Conservation (phyloP, 2,329 filamentous ascomycete genomes). For the Aspergillus uvarum region DNA sequence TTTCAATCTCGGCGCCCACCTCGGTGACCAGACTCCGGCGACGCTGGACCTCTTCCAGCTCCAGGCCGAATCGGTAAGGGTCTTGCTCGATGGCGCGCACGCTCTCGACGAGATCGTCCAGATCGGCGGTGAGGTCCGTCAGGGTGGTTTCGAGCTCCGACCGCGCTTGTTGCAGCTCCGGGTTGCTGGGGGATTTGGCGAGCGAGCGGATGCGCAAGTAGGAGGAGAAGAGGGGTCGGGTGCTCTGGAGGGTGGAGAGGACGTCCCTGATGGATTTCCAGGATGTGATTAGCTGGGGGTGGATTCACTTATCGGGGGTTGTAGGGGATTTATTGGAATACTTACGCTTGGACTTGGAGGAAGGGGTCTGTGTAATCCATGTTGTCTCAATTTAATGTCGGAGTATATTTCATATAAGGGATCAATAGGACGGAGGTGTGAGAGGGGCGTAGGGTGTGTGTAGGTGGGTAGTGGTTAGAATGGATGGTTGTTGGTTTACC, state of each 20-base stretch:
- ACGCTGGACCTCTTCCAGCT: slow-evolving; percentile 75
- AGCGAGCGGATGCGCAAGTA: slow-evolving; percentile 95
- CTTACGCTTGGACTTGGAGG: slow-evolving; percentile 50
- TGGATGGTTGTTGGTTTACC: too few species aligned
- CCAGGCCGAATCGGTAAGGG: slow-evolving; percentile 82
- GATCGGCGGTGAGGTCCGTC: slow-evolving; percentile 75
- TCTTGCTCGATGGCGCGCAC: slow-evolving; percentile 85
- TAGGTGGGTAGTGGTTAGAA: background rate
- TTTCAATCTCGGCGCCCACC: slow-evolving; percentile 82
- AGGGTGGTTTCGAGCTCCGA: slow-evolving; percentile 77
- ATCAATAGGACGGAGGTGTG: background rate
- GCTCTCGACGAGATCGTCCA: slow-evolving; percentile 82
- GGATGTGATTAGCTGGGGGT: background rate
- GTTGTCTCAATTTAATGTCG: slow-evolving; percentile 8
- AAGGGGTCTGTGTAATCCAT: slow-evolving; percentile 47
- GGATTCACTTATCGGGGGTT: background rate
- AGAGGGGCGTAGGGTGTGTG: background rate
- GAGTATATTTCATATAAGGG: background rate
- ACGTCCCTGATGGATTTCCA: slow-evolving; percentile 67
- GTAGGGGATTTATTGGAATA: background rate
- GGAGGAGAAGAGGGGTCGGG: slow-evolving; percentile 85
- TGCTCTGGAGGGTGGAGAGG: slow-evolving; percentile 73
- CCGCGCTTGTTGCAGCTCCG: slow-evolving; percentile 64
- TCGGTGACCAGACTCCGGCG: slow-evolving; percentile 82
- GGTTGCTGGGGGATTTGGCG: slow-evolving; percentile 67